Evolutionary conservation across 2,329 filamentous ascomycete species (phyloP), one percentile per base, ranked within the genome.

Genomic region (Apiospora saccharicola): DNA sequence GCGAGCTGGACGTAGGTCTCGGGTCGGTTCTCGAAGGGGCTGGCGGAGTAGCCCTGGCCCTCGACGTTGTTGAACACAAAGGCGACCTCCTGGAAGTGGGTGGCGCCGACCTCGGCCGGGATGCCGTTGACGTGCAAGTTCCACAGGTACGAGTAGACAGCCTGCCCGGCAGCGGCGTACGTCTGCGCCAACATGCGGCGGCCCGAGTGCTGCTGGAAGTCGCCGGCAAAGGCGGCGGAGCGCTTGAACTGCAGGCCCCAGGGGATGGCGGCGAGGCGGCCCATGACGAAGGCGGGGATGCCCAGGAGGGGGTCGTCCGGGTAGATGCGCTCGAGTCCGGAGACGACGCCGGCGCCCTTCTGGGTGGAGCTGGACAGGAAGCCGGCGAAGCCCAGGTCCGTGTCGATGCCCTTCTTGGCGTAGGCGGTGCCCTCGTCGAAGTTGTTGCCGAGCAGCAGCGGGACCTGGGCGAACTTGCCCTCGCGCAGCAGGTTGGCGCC

Each of bases 121-220:
- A 80, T 12, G 3, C 81, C 81, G 44, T 81, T 80, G 12, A 80
- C 77, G 12, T 74, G 74, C 3, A 85, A 84, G 72, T 87, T 82
- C 74, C 86, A 87, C 49, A 83, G 81, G 79, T 87, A 88, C 70
- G 86, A 88, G 82, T 90, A 92, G 10, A 88, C 87, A 26, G 86
- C 82, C 2, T 89, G 76, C 19, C 82, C 81, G 43, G 83, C 79
- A 13, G 81, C 81, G 16, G 87, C 82, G 86, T 87, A 90, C 1
- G 82, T 82, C 76, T 89, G 82, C 72, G 86, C 87, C 3, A 87
- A 84, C 41, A 85, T 82, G 3, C 90, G 85, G 5, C 90, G 85
- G 34, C 86, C 85, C 3, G 86, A 86, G 72, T 90, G 88, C 81
- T 91, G 88, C 69, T 82, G 78, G 10, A 82, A 81, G 79, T 92